Evolutionary conservation across 2,329 filamentous ascomycete species (phyloP), one percentile per base, ranked within the genome.

Genomic region (Westerdykella aurantiaca): DNA sequence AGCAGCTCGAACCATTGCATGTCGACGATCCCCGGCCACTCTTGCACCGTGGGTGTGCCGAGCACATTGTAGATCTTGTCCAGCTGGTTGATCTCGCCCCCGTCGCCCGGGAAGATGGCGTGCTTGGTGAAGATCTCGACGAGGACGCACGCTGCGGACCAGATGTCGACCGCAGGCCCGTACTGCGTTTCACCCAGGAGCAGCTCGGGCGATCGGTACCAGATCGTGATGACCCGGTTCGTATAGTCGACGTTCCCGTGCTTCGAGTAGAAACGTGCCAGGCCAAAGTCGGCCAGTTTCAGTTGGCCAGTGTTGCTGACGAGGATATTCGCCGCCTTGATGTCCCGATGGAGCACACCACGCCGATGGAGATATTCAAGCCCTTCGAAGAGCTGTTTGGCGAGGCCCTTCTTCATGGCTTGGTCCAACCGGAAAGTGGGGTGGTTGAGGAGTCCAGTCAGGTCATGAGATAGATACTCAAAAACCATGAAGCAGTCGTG

Each of bases 401-500:
- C 88, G 29, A 98, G 77, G 63, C 98, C 83, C 68, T 98, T 98
- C 69, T 89, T 94, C 66, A 97, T 90, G 0, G 85, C 81, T 4
- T 82, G 72, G 31, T 93, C 86, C 12, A 98, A 79, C 47, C 83
- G 84, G 69, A 95, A 98, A 0, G 85, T 85, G 0, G 93, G 93
- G 60, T 98, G 93, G 58, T 97, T 97, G 48, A 98, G 80, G 25
- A 98, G 75, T 12, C 93, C 93, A 2, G 93, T 98, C 48, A 98
- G 74, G 66, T 98, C 93, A 65, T 98, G 93, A 1, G 93, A 91
- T 25, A 97, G 77, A 63, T 98, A 98, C 66, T 98, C 93, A 53
- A 98, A 98, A 3, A 98, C 93, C 93, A 98, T 98, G 69, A 95
- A 98, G 67, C 93, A 98, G 68, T 97, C 90, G 55, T 97, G 97